Percentiles rank a stretch among this genome's conserved stretches.
Conservation (phyloP, 2,329 filamentous ascomycete genomes). For the Pseudogymnoascus sp. region DNA sequence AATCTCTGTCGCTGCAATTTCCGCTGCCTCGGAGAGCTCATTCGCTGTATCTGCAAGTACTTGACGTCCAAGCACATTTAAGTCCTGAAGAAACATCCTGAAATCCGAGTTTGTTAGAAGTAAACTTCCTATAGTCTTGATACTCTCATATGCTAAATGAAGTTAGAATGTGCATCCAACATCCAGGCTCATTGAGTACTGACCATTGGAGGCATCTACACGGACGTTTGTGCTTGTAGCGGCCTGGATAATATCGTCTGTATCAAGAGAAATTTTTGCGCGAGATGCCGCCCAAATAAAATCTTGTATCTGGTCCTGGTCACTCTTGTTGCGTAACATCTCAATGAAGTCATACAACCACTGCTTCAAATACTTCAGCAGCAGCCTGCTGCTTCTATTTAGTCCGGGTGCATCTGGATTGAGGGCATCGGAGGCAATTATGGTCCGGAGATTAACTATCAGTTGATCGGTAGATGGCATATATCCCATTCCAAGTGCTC, state of each 20-base stretch:
- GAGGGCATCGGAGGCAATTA: conserved; percentile 69
- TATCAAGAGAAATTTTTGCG: conserved; percentile 61
- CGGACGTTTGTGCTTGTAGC: conserved; percentile 55
- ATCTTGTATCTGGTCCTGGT: conserved; percentile 77
- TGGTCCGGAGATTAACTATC: conserved; percentile 68
- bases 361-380: conserved; percentile 62
- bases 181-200: conserved; percentile 18
- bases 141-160: conserved; percentile 61
- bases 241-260: conserved; percentile 51
- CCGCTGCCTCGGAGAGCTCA: conserved; percentile 65
- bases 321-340: conserved; percentile 75
- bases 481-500: conserved; percentile 72
- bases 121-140: conserved; percentile 75
- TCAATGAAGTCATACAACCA: conserved; percentile 75
- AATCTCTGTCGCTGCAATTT: conserved; percentile 63
- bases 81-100: conserved; percentile 71
- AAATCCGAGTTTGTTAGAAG: conserved; percentile 87
- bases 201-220: conserved; percentile 64
- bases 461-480: conserved; percentile 87
- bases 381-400: conserved; percentile 65
- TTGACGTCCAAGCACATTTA: conserved; percentile 69
- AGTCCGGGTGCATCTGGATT: conserved; percentile 67
- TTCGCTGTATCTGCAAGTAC: conserved; percentile 82
- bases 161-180: not conserved
- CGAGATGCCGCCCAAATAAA: conserved; percentile 78